Base-by-base conservation (phyloP, 208 protist species). In the Trypanosoma congolense region DNA sequence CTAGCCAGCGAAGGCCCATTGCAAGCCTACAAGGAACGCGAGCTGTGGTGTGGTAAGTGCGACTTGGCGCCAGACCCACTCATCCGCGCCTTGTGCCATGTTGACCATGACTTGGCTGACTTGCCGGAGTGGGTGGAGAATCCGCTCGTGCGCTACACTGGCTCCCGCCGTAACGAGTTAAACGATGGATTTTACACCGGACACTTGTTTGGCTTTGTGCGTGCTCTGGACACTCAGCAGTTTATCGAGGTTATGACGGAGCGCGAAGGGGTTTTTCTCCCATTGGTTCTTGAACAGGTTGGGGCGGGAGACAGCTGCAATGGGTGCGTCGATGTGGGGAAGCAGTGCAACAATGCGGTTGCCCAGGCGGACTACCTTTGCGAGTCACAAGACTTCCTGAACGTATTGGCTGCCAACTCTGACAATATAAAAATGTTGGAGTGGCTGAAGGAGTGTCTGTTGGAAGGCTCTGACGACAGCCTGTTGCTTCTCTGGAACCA, bases 401-500 rank as follows among this genome's bases (percentile, higher is more conserved):
- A 22, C n/a, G 24, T 18, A 22, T 24, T 21, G 21, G 40, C 24
- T 16, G 16, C 19, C 2, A 24, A 10, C 12, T 21, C 49, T 22
- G 14, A 38, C 31, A 22, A 6, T 36, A 30, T 36, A 53, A 19
- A 18, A 56, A 33, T 66, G 68, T n/a, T 9, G 1, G 75, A 65
- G 2, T 59, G 65, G 42, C 45, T 80, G 31, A 63, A 35, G 36
- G 68, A 80, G 48, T 61, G 73, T 24, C 30, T 90, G 40, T 48
- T 84, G 30, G 41, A 76, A 50, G 73, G 61, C 0, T 54, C 57
- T 0, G 52, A 65, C 24, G 58, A 63, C 0, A 75, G 80, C 26
- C 67, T 73, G 42, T 40, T 61, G 35, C 63, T 43, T n/a, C 48
- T 90, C 31, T 90, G 82, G 78, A 35, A 54, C 22, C 70, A 86